Evolutionary conservation across 257 asterid species (phyloP).

Genomic region (Solanum medicagineum): DNA sequence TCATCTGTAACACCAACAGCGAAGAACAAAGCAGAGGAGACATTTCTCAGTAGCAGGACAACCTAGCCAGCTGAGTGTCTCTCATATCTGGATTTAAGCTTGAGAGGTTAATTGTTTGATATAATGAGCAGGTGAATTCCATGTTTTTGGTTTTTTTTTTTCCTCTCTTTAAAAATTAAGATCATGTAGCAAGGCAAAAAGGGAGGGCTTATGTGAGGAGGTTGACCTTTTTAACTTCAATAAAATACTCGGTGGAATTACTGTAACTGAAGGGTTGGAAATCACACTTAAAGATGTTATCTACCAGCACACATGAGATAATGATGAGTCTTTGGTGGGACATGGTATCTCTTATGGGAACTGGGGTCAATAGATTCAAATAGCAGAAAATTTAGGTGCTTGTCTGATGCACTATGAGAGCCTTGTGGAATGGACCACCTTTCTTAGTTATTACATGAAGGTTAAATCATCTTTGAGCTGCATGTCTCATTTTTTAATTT

Average conservation of each 20-base stretch:
- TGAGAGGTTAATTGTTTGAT: background rate
- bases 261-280: background rate
- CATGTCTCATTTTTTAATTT: background rate
- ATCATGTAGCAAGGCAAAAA: background rate
- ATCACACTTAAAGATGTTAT: background rate
- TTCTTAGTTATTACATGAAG: background rate
- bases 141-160: background rate
- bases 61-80: background rate
- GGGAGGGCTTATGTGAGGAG: background rate
- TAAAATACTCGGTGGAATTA: background rate
- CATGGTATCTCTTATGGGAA: background rate
- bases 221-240: background rate
- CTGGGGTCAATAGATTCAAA: background rate
- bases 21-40: background rate
- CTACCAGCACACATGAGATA: background rate
- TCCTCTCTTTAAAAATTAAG: background rate
- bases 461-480: background rate
- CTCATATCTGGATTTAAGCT: background rate
- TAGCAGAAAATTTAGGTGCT: background rate
- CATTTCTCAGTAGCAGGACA: background rate
- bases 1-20: background rate
- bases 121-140: background rate
- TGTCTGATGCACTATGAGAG: background rate
- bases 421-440: background rate
- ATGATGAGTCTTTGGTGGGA: background rate